Base-by-base conservation (phyloP, 2,329 filamentous ascomycete species). In the Fusarium musae region DNA sequence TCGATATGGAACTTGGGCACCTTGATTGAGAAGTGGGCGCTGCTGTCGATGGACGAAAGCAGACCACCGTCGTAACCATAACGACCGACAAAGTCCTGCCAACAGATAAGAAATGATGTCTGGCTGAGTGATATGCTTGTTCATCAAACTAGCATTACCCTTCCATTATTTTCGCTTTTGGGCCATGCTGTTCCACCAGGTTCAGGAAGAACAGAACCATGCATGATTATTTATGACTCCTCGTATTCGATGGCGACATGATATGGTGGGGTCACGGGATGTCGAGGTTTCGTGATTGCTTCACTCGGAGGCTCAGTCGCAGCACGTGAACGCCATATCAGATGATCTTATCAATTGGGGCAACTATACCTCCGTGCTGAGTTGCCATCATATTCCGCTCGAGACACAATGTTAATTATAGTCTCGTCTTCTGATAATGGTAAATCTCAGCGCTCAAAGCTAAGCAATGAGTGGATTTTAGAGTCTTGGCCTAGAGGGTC, bases 1-100 rank as follows among this genome's bases (percentile, higher is more conserved):
- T 59, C 59, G 6, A 11, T 19, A 32, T 43, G 34, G 21, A 36
- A 59, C 32, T 21, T 59, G 11, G 40, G 59, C 19, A 16, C 40
- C 13, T 26, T 62, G 40, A 59, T 59, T 9, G 52, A 62, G 59
- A 59, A 46, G 16, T 62, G 59, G 59, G 40, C 40, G 10, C 32
- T 47, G 16, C 5, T 59, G 4, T 62, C 59, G 6, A 39, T 39
- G 40, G 34, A 21, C 19, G 52, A 26, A n/a, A 28, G 34, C 9
- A 28, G 5, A 3, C 16, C 2, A 13, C n/a, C 28, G 1, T 26
- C 12, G 21, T 62, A 21, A 46, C 4, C 13, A 30, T 44, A 13
- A 6, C 6, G 17, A 15, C 30, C 4, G 21, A 13, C 6, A 36
- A 50, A 19, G 6, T 2, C 8, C 21, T 5, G n/a, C n/a, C 12